A percentile compares a stretch with the other conserved stretches of the same genome.
phyloP scores from a whole-genome alignment of 148 eudicot genomes.

The Rhododendron williamsianum region DNA sequence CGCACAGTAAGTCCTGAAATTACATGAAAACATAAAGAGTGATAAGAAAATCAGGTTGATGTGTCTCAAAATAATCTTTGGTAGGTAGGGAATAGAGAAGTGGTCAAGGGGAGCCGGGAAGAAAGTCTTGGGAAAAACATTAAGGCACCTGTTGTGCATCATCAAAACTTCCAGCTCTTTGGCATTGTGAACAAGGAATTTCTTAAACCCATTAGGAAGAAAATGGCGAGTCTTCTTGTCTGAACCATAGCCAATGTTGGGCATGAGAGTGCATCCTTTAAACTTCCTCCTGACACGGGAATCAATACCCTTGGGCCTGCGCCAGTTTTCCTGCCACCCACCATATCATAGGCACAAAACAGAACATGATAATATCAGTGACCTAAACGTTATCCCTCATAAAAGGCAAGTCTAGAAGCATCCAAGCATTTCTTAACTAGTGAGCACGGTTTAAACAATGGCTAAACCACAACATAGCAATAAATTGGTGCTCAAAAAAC shows the following conservation, averaged over 20 bases:
- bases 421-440: not conserved
- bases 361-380: not conserved
- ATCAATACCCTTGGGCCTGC: slow-evolving; percentile 39
- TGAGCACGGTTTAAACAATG: not conserved
- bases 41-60: not conserved
- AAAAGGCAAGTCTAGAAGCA: not conserved
- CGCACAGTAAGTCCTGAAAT: slow-evolving; percentile 38
- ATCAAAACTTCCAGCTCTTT: slow-evolving; percentile 15
- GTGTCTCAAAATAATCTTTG: not conserved
- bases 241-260: slow-evolving; percentile 27
- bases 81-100: not conserved
- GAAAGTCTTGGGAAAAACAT: not conserved
- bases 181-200: slow-evolving; percentile 22
- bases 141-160: slow-evolving; percentile 7
- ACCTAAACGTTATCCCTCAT: not conserved
- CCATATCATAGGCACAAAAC: not conserved
- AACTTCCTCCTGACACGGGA: slow-evolving; percentile 32
- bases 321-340: slow-evolving; percentile 24
- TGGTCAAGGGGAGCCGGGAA: not conserved
- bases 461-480: too few species aligned
- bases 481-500: not conserved
- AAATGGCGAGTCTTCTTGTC: slow-evolving; percentile 25
- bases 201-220: slow-evolving; percentile 26
- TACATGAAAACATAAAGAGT: not conserved
- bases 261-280: slow-evolving; percentile 26